Conservation (phyloP, 2,329 filamentous ascomycete species). For the Colletotrichum camelliae region DNA sequence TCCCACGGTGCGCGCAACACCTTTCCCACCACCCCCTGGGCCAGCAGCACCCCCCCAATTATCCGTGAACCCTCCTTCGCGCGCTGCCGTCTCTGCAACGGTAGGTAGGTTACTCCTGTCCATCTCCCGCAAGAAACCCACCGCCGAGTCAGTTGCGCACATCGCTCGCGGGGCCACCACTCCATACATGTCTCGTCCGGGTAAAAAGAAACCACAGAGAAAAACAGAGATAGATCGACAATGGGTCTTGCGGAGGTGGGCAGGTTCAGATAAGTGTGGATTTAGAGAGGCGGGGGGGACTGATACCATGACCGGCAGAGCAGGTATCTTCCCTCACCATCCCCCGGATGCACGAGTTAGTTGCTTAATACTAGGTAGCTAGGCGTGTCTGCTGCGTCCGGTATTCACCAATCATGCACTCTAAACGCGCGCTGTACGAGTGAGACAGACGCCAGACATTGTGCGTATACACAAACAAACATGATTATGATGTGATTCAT, state of each 20-base stretch:
- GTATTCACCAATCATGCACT: not conserved
- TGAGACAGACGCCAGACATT: not conserved
- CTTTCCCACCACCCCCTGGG: not conserved
- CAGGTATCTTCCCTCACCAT: not conserved
- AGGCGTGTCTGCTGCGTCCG: not conserved
- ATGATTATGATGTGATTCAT: not conserved
- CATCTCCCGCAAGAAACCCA: slow-evolving; percentile 8
- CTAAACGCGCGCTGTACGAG: not conserved
- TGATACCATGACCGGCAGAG: not conserved
- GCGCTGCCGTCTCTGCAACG: not conserved
- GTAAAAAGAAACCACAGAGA: not conserved
- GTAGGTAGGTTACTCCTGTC: not conserved
- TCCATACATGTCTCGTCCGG: not conserved
- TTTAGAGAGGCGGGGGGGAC: not conserved
- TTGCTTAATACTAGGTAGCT: not conserved
- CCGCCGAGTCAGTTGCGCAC: not conserved
- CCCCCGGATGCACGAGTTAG: not conserved
- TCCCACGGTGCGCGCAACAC: not conserved
- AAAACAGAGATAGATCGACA: not conserved
- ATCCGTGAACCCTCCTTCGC: not conserved
- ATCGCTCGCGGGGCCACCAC: not conserved
- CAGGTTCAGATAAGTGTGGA: not conserved
- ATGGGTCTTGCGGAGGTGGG: not conserved
- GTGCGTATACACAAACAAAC: not conserved
- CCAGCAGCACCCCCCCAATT: not conserved